A percentile compares a stretch with the other conserved stretches of the same genome.
These are phyloP conservation scores for Zhuliangozyma parablackwelliae DNA, from an alignment of 1,139 yeast genomes.

Conservation along the genomic window DNA sequence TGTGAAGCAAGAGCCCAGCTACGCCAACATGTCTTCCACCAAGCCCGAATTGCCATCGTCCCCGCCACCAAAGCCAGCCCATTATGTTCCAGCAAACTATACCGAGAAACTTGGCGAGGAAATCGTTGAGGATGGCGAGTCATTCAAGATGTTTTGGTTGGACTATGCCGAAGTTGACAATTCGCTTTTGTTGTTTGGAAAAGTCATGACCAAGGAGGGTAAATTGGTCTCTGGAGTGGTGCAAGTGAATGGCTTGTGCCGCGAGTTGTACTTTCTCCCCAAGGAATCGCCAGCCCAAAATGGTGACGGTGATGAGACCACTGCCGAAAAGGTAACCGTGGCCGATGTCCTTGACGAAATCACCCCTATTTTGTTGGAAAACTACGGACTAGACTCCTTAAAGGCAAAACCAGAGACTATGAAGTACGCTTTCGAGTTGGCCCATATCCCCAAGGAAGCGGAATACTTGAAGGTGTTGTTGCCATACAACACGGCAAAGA, in stretches of 20 bases:
- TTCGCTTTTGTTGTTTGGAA: conserved; percentile 77
- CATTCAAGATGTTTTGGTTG: conserved; percentile 80
- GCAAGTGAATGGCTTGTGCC: conserved; percentile 63
- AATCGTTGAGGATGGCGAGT: conserved; percentile 36
- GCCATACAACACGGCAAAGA: conserved; percentile 63
- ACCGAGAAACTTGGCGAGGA: conserved; percentile 47
- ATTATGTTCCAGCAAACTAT: conserved; percentile 18
- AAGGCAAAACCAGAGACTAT: conserved; percentile 67
- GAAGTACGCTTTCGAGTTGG: conserved; percentile 86
- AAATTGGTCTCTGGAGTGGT: conserved; percentile 70
- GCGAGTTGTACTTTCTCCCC: conserved; percentile 80
- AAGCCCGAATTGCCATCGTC: conserved; percentile 21
- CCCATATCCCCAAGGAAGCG: conserved; percentile 73
- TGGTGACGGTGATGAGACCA: conserved; percentile 5
- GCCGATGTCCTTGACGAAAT: conserved; percentile 78
- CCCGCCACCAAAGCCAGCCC: conserved; percentile 18
- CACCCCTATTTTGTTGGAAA: conserved; percentile 56
- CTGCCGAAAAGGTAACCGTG: conserved; percentile 26
- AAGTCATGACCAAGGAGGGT: conserved; percentile 57
- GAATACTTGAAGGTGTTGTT: conserved; percentile 77
- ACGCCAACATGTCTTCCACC: conserved; percentile 21
- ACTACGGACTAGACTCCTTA: conserved; percentile 57
- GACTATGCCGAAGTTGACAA: conserved; percentile 81
- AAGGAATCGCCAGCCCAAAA: conserved; percentile 32
- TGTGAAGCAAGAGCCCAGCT: conserved; percentile 15